These are phyloP conservation scores for Cucurbita maxima DNA, from an alignment of 306 rosid genomes.

Conservation along the genomic window DNA sequence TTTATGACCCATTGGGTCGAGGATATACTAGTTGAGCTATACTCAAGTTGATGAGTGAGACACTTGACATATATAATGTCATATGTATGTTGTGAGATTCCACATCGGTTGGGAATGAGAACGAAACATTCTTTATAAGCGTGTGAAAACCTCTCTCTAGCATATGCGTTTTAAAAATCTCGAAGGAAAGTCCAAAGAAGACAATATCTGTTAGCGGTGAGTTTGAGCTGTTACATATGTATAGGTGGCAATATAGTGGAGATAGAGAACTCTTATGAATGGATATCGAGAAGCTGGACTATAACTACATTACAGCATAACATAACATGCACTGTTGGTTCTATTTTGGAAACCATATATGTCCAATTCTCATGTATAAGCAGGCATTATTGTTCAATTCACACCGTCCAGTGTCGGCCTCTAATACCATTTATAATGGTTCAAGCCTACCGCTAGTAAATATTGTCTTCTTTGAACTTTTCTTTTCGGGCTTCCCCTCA, in stretches of 20 bases:
- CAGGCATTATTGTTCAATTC: background rate
- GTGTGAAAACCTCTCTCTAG: too few relatives aligned
- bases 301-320: background rate
- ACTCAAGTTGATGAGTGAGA: background rate
- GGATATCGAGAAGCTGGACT: background rate
- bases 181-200: too few relatives aligned
- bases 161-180: too few relatives aligned
- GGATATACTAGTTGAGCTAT: background rate
- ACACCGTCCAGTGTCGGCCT: too few relatives aligned
- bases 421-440: too few relatives aligned
- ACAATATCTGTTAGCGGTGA: too few relatives aligned
- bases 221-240: background rate
- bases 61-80: background rate
- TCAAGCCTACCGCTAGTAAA: too few relatives aligned
- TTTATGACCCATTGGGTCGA: background rate
- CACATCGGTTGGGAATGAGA: too few relatives aligned
- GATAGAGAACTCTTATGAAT: background rate
- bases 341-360: background rate
- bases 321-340: background rate
- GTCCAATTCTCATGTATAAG: background rate
- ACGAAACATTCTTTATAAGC: too few relatives aligned
- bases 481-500: too few relatives aligned
- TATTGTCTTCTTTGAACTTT: too few relatives aligned
- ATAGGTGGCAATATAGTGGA: background rate
- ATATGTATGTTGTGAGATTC: too few relatives aligned